Percentiles rank a stretch among this genome's conserved stretches.
Conservation (phyloP, 2,329 filamentous ascomycete species). For the Claviceps cyperi region DNA sequence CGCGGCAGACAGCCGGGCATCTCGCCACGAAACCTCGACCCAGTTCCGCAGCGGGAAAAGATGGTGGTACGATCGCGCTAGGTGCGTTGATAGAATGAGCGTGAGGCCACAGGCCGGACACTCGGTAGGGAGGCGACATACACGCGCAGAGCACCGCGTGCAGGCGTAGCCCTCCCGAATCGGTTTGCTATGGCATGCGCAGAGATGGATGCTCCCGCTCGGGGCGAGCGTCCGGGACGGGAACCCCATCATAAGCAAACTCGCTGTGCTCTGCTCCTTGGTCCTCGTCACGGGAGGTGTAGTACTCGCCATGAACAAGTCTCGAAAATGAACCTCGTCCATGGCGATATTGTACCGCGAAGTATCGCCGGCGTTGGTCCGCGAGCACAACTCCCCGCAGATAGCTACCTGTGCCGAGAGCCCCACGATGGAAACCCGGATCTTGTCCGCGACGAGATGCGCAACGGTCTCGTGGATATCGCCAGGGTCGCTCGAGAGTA, state of each 20-base stretch:
- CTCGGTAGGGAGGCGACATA: constrained; percentile 78
- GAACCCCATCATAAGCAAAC: constrained; percentile 94
- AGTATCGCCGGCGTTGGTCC: constrained; percentile 70
- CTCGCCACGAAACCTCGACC: constrained; percentile 74
- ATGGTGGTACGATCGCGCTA: constrained; percentile 87
- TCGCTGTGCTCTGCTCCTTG: constrained; percentile 40
- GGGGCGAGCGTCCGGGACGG: constrained; percentile 70
- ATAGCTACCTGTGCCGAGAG: constrained; percentile 85
- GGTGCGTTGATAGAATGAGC: constrained; percentile 82
- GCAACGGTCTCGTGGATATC: constrained; percentile 87
- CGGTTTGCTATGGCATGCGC: constrained; percentile 78
- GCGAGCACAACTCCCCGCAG: constrained; percentile 75
- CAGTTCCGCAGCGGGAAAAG: constrained; percentile 83
- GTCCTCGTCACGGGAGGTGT: constrained; percentile 75
- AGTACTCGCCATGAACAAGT: constrained; percentile 77
- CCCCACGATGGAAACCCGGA: constrained; percentile 79
- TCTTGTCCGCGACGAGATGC: constrained; percentile 63
- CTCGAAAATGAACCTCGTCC: constrained; percentile 62
- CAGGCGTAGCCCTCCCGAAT: constrained; percentile 79
- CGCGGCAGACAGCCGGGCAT: constrained; percentile 44
- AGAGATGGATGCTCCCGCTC: constrained; percentile 52
- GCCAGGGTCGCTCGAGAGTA: constrained; percentile 81
- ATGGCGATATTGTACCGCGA: constrained; percentile 70
- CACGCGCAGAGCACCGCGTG: constrained; percentile 75
- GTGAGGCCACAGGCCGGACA: constrained; percentile 87